Base-by-base conservation (phyloP, 805 yeast species). In the Brettanomyces nanus region DNA sequence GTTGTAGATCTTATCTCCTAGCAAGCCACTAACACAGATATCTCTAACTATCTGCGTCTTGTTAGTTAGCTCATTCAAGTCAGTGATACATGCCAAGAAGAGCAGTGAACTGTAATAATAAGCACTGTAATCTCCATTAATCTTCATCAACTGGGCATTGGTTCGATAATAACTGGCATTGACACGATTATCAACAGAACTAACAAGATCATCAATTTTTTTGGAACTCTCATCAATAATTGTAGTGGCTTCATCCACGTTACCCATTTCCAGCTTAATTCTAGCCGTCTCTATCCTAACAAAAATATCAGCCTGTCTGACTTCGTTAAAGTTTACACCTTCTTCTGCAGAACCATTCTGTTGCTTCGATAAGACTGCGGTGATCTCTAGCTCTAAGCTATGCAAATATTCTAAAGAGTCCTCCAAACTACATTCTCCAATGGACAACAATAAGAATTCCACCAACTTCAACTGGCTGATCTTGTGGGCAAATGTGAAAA, bases 1-100 rank as follows among this genome's bases (percentile, higher is more conserved):
- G 64, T 90, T 92, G 68, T 86, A 92, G 49, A 90, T 85, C 52
- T 75, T 79, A 54, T 87, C 95, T 35, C 97, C 97, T 49, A 90
- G 69, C 42, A 92, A 65, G 0, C 97, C 97, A 23, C 95, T 79
- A 33, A 86, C 69, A 42, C 90, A 73, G 48, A 90, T 73, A 47
- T 90, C 95, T 51, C 78, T 77, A 2, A 85, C 84, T 39, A 66
- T 57, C 37, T 47, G 43, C 31, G 59, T 62, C 25, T 61, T 64
- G 15, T 58, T 55, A 11, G 47, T 43, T 36, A 79, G 59, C 39
- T 64, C 65, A 19, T 61, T 61, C 18, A 71, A 47, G 36, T 71
- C 56, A 18, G 64, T 71, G 37, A 85, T 66, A 35, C 95, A 81
- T 4, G 95, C 89, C 45, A 92, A 68, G 57, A 80, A 90, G 43